phyloP scores from a whole-genome alignment of 495 filamentous ascomycete genomes.

The Penicillium salamii region DNA sequence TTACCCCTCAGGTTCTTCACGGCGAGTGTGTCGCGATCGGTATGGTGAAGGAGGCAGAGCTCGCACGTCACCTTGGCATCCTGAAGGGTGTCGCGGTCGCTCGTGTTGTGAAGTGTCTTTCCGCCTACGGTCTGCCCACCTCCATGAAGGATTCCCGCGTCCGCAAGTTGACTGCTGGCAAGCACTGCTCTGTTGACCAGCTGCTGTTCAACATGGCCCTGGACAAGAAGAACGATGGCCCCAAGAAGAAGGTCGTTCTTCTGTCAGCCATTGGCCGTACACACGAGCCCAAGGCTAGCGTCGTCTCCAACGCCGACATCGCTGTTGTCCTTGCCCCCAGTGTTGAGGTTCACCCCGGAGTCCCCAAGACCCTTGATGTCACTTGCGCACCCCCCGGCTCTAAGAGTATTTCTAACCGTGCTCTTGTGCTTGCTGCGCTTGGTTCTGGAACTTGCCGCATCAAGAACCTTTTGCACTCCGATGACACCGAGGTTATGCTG shows the following conservation, averaged over 20 bases:
- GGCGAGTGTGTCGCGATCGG: slow-evolving; percentile 95
- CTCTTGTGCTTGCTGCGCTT: slow-evolving; percentile 87
- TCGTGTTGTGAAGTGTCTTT: slow-evolving; percentile 84
- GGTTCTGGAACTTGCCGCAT: slow-evolving; percentile 84
- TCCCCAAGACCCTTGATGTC: slow-evolving; percentile 60
- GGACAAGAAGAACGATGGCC: slow-evolving; percentile 97
- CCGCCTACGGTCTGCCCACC: slow-evolving; percentile 88
- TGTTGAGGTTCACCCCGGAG: slow-evolving; percentile 67
- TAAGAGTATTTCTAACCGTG: slow-evolving; percentile 96
- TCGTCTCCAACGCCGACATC: slow-evolving; percentile 84
- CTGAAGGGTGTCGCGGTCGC: slow-evolving; percentile 83
- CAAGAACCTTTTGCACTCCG: slow-evolving; percentile 89
- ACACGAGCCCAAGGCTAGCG: slow-evolving; percentile 79
- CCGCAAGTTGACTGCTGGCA: slow-evolving; percentile 78
- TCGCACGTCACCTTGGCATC: slow-evolving; percentile 87
- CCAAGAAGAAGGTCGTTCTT: slow-evolving; percentile 95
- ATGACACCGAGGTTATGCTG: slow-evolving; percentile 96
- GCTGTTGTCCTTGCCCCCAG: slow-evolving; percentile 79
- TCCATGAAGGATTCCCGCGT: slow-evolving; percentile 83
- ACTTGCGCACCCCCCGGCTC: slow-evolving; percentile 88
- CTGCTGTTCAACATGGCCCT: slow-evolving; percentile 90
- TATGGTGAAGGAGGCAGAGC: slow-evolving; percentile 96
- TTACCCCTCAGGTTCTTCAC: slow-evolving; percentile 92
- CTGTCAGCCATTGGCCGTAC: slow-evolving; percentile 87
- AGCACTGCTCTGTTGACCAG: slow-evolving; percentile 86